Evolutionary conservation across 2,329 filamentous ascomycete species (phyloP), one percentile per base, ranked within the genome.

Genomic region (Fusarium temperatum): DNA sequence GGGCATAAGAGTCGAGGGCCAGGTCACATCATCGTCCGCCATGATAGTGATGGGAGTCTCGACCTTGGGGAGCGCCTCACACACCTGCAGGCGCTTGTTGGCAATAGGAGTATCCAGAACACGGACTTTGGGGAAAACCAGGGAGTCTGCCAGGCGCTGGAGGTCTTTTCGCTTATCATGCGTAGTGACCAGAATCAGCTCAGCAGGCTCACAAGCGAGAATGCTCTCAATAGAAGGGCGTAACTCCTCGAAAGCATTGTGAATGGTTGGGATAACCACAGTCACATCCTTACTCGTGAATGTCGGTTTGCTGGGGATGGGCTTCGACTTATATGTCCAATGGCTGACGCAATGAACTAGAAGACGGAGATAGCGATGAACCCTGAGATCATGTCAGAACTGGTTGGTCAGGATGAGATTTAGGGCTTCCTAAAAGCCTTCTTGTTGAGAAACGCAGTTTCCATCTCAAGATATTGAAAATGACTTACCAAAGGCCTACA

Each of bases 31-130:
- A 83, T 98, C 96, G 81, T 98, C 96, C 32, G 95, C 95, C 86
- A 98, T 94, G 78, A 98, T 89, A 42, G 94, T 98, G 80, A 98
- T 95, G 58, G 88, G 85, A 0, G 96, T 98, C 75, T 86, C 88
- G 66, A 98, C 94, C 75, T 94, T 89, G 26, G 95, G 95, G 54
- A 98, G 93, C 8, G 95, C 96, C 80, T 94, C 90, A 82, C 94
- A 97, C 80, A 98, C 95, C 82, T 98, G 96, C 26, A 96, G 90
- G 63, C 96, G 93, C 86, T 98, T 98, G 86, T 98, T 98, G 76
- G 96, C 95, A 80, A 98, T 95, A 69, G 89, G 87, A 36, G 95
- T 93, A 73, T 89, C 92, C 74, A 96, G 87, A 48, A 97, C 91
- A 63, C 90, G 89, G 75, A 98, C 90, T 73, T 89, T 90, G 66